Evolutionary conservation across 1,139 yeast genomes (phyloP).

Genomic region (Nakaseomyces glabratus): DNA sequence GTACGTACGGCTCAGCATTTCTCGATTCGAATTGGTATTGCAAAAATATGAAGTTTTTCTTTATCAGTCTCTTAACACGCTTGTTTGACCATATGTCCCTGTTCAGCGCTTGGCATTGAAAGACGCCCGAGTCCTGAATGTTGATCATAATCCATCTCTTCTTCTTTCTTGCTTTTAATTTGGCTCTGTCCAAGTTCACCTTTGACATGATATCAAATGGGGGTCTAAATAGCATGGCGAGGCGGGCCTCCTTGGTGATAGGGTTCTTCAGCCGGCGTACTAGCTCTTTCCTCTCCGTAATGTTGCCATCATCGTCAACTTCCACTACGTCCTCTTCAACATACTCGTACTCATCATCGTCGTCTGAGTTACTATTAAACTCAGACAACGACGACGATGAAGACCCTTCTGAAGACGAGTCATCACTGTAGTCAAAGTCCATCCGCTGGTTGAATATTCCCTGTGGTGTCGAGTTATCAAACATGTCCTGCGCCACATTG

Average conservation of each 20-base stretch:
- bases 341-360: constrained; percentile 27
- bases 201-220: constrained; percentile 82
- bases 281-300: constrained; percentile 24
- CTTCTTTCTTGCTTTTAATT: constrained; percentile 48
- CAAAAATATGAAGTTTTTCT: constrained; percentile 63
- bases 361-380: constrained; percentile 14
- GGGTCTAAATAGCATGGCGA: constrained; percentile 80
- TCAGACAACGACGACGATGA: not conserved
- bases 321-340: constrained; percentile 31
- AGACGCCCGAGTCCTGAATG: constrained; percentile 77
- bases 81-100: constrained; percentile 85
- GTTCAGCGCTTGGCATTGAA: constrained; percentile 81
- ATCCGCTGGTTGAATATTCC: constrained; percentile 46
- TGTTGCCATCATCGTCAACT: constrained; percentile 30
- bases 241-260: constrained; percentile 34
- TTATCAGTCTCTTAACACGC: constrained; percentile 55
- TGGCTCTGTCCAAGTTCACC: constrained; percentile 63
- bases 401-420: constrained; percentile 13
- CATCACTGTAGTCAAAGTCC: constrained; percentile 20
- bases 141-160: constrained; percentile 81
- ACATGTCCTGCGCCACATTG: constrained; percentile 29
- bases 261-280: constrained; percentile 22
- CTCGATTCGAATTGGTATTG: constrained; percentile 74
- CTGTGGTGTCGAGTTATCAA: constrained; percentile 35
- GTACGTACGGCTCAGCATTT: constrained; percentile 59